Evolutionary conservation across 345 rosid species (phyloP), one percentile per base, ranked within the genome.

Genomic region (Eucalyptus curtisii): DNA sequence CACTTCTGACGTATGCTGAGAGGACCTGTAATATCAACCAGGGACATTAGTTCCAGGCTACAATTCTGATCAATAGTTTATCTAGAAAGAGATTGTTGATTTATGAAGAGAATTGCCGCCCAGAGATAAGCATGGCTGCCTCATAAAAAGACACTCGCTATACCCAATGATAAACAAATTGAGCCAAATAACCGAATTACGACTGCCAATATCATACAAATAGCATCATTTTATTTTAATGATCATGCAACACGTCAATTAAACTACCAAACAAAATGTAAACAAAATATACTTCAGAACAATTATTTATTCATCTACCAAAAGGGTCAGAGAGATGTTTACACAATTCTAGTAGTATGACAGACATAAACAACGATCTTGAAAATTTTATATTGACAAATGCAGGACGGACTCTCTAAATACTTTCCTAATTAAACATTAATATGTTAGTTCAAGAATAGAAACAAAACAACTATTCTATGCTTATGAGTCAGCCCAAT

Each of bases 1-100:
- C 68, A 90, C 99, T 98, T 93, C 94, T 98, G 87, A 96, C 96
- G 55, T 91, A 94, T 37, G 98, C 97, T 85, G 94, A 87, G 85
- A 98, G 93, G 68, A 95, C 97, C 99, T 98, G 92, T 88, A 92
- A 86, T 13, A 45, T 79, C 50, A 87, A 61, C 40, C 86, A 71
- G 71, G 86, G 89, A 86, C 7, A 50, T 81, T 44, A 40, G 61
- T 33, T 76, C 47, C 47, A 40, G 47, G 47, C 45, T 40, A 76
- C 30, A 40, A 20, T 40, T 76, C 47, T 76, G 27, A 76, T 76
- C 27, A 13, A 76, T 37, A 40, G 82, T 76, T 76, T 19, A 37
- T 76, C 82, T 0, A 12, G 47, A 7, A 76, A 37, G 82, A 76
- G 82, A 40, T 40, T 19, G 47, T 20, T 22, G 82, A 25, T 76